Evolutionary conservation across 2,329 filamentous ascomycete genomes (phyloP).

Genomic region (Paecilomyces sp.): DNA sequence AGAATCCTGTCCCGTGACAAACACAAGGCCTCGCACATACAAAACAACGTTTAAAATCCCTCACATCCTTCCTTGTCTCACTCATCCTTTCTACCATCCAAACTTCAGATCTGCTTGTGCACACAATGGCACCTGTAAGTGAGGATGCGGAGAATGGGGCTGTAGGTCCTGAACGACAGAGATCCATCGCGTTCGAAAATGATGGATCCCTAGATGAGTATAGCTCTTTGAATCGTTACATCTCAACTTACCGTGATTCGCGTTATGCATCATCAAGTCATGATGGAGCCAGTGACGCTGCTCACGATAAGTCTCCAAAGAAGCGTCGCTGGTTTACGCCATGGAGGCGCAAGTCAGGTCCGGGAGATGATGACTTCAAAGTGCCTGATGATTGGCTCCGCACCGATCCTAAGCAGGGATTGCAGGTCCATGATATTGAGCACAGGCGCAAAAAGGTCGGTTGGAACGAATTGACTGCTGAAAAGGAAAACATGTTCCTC

Average conservation of each 20-base stretch:
- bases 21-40: neutral
- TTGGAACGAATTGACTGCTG: constrained; percentile 60
- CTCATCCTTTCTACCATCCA: neutral
- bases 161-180: neutral
- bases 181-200: neutral
- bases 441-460: constrained; percentile 54
- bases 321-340: constrained; percentile 51
- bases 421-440: constrained; percentile 52
- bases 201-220: constrained; percentile 46
- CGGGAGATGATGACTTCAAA: constrained; percentile 19
- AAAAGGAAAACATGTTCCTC: constrained; percentile 63
- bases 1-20: neutral
- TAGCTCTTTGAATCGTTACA: constrained; percentile 55
- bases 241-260: constrained; percentile 54
- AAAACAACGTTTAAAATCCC: neutral
- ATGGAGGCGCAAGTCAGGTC: constrained; percentile 29
- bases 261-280: constrained; percentile 34
- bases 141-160: neutral
- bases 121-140: neutral
- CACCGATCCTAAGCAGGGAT: constrained; percentile 57
- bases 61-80: neutral
- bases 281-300: constrained; percentile 29
- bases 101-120: neutral
- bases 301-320: constrained; percentile 30
- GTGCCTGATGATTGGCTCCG: constrained; percentile 57